phyloP scores from a whole-genome alignment of 495 filamentous ascomycete species.

The Aspergillus ostianus region DNA sequence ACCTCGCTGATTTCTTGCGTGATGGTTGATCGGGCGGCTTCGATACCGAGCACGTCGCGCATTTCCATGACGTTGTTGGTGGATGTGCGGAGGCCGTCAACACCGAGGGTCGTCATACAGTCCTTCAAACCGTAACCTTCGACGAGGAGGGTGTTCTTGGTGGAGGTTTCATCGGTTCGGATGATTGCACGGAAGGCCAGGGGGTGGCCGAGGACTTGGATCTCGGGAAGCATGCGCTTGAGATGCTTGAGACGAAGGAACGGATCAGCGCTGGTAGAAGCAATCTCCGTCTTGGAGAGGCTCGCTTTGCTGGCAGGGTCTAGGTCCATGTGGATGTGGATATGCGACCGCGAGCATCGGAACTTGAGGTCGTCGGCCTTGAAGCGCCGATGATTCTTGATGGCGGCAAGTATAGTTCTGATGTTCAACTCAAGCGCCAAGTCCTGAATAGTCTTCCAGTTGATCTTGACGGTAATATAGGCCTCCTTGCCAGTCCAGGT shows the following conservation, averaged over 20 bases:
- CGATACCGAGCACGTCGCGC: constrained; percentile 90
- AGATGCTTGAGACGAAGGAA: constrained; percentile 80
- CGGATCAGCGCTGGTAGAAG: constrained; percentile 59
- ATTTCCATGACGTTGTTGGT: constrained; percentile 93
- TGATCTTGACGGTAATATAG: constrained; percentile 72
- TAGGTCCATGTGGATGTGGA: constrained; percentile 57
- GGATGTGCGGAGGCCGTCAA: constrained; percentile 66
- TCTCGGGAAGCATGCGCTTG: constrained; percentile 73
- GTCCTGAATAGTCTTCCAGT: constrained; percentile 70
- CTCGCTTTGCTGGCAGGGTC: constrained; percentile 51
- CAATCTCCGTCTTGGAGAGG: constrained; percentile 56
- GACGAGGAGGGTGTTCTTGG: constrained; percentile 69
- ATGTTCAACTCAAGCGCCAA: constrained; percentile 74
- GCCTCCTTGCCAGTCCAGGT: constrained; percentile 73
- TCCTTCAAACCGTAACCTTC: constrained; percentile 88
- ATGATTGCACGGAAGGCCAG: constrained; percentile 87
- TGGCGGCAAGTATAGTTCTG: constrained; percentile 66
- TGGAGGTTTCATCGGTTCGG: constrained; percentile 64
- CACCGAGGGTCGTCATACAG: constrained; percentile 90
- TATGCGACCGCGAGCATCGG: constrained; percentile 46
- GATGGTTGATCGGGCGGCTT: constrained; percentile 85
- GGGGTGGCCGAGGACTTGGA: constrained; percentile 83
- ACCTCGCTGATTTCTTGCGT: constrained; percentile 74
- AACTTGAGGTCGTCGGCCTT: constrained; percentile 59
- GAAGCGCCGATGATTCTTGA: constrained; percentile 74